phyloP scores from a whole-genome alignment of 2,329 filamentous ascomycete genomes.

The Trichoderma arundinaceum region DNA sequence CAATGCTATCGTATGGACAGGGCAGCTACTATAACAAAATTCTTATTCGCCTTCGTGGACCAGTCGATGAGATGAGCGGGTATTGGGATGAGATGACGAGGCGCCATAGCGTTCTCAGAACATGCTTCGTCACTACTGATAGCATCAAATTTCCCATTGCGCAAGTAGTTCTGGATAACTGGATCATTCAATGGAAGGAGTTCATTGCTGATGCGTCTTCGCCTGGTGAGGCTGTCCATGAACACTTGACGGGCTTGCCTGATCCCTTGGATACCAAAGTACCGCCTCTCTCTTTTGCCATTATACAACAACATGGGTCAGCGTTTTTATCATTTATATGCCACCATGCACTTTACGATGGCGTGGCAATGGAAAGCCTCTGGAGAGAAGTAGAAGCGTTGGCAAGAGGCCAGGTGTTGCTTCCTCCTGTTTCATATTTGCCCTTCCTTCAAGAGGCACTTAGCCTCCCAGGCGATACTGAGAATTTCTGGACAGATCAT shows the following conservation, averaged over 20 bases:
- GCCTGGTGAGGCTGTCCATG: constrained; percentile 46
- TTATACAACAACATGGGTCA: constrained; percentile 44
- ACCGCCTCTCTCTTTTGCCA: constrained; percentile 54
- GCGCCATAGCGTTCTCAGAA: constrained; percentile 78
- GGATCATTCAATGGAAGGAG: constrained; percentile 49
- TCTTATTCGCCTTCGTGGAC: constrained; percentile 62
- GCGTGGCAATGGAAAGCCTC: constrained; percentile 72
- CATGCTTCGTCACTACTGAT: constrained; percentile 72
- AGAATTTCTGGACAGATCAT: constrained; percentile 69
- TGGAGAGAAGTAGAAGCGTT: constrained; percentile 71
- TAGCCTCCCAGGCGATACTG: constrained; percentile 52
- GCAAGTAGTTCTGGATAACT: constrained; percentile 69
- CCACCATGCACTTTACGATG: constrained; percentile 90
- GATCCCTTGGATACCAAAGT: constrained; percentile 51
- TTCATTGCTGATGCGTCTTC: constrained; percentile 43
- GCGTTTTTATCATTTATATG: constrained; percentile 57
- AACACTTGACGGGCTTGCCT: constrained; percentile 49
- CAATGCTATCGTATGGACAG: constrained; percentile 69
- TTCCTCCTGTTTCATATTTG: constrained; percentile 60
- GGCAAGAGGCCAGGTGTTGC: constrained; percentile 55
- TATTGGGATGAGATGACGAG: constrained; percentile 68
- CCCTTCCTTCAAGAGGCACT: constrained; percentile 67
- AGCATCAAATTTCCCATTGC: constrained; percentile 66
- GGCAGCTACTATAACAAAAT: constrained; percentile 75
- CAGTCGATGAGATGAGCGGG: constrained; percentile 55